Conservation (phyloP, 495 filamentous ascomycete species). For the Neurospora africana region DNA sequence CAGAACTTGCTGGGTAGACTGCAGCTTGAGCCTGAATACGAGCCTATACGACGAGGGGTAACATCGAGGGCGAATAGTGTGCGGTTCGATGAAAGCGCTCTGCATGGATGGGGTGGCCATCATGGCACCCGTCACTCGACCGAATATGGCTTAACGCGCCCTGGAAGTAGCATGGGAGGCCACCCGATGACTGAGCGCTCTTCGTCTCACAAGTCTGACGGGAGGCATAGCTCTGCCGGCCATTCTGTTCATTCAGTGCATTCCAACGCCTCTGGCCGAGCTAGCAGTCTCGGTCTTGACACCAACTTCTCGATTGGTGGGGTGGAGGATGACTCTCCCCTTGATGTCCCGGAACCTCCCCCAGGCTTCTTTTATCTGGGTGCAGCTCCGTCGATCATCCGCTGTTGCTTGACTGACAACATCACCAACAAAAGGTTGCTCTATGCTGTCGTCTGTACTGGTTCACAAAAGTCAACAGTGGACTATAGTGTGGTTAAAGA, state of each 20-base stretch:
- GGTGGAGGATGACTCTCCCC: constrained; percentile 52
- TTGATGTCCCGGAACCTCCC: constrained; percentile 59
- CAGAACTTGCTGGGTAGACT: constrained; percentile 61
- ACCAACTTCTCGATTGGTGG: constrained; percentile 55
- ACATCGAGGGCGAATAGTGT: constrained; percentile 94
- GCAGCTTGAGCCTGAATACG: constrained; percentile 69
- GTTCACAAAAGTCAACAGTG: constrained; percentile 74
- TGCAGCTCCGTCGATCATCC: constrained; percentile 82
- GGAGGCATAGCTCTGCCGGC: constrained; percentile 83
- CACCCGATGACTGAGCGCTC: constrained; percentile 77
- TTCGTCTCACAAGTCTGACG: constrained; percentile 89
- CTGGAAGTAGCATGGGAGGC: constrained; percentile 49
- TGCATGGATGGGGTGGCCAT: constrained; percentile 79
- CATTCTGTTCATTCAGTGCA: constrained; percentile 64
- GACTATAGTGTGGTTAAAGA: constrained; percentile 61
- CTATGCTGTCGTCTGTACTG: constrained; percentile 87
- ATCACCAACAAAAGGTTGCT: constrained; percentile 80
- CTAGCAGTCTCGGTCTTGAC: constrained; percentile 75
- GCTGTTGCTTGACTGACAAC: constrained; percentile 83
- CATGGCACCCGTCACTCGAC: constrained; percentile 60
- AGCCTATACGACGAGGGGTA: constrained; percentile 68
- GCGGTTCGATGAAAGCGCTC: constrained; percentile 94
- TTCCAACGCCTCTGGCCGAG: constrained; percentile 57
- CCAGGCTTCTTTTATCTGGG: constrained; percentile 75
- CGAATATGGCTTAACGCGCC: constrained; percentile 68